phyloP scores from a whole-genome alignment of 2,329 filamentous ascomycete genomes.

The Alternaria longipes region DNA sequence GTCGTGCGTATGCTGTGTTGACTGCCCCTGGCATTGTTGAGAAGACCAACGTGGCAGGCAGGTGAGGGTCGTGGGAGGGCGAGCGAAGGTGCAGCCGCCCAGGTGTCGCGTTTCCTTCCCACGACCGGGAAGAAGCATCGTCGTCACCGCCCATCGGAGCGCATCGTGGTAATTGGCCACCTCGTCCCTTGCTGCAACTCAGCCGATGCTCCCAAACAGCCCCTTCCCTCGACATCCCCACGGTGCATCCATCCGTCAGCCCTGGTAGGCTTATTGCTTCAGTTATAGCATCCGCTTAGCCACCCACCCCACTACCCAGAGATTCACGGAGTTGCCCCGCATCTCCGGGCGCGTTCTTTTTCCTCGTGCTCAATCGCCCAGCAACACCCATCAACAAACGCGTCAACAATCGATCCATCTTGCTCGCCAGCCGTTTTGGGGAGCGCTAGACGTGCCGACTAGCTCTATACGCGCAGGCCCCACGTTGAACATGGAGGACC shows the following conservation, averaged over 20 bases:
- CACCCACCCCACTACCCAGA: slow-evolving; percentile 20
- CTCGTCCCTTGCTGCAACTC: neutral
- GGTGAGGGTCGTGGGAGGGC: too few relatives aligned
- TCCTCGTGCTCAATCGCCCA: slow-evolving; percentile 23
- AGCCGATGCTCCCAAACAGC: neutral
- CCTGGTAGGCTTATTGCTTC: slow-evolving; percentile 1
- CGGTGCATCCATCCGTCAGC: neutral
- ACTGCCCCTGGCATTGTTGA: slow-evolving; percentile 11
- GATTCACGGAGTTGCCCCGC: slow-evolving; percentile 37
- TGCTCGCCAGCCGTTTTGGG: slow-evolving; percentile 25
- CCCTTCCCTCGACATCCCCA: neutral
- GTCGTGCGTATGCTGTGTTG: slow-evolving; percentile 14
- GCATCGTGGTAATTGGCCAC: slow-evolving; percentile 2
- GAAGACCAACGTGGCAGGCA: too few relatives aligned
- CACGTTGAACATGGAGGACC: slow-evolving; percentile 77
- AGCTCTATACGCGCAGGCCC: slow-evolving; percentile 37
- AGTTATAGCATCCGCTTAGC: slow-evolving; percentile 11
- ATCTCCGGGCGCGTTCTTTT: slow-evolving; percentile 37
- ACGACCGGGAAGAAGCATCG: slow-evolving; percentile 8
- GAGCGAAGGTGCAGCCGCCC: neutral
- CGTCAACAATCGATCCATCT: slow-evolving; percentile 22
- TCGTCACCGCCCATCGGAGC: neutral
- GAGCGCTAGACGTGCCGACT: slow-evolving; percentile 42
- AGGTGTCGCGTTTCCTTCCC: slow-evolving; percentile 8
- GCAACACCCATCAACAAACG: slow-evolving; percentile 34